Percentiles rank a stretch among this genome's conserved stretches.
phyloP scores from a whole-genome alignment of 345 rosid genomes.

The Carallia brachiata region DNA sequence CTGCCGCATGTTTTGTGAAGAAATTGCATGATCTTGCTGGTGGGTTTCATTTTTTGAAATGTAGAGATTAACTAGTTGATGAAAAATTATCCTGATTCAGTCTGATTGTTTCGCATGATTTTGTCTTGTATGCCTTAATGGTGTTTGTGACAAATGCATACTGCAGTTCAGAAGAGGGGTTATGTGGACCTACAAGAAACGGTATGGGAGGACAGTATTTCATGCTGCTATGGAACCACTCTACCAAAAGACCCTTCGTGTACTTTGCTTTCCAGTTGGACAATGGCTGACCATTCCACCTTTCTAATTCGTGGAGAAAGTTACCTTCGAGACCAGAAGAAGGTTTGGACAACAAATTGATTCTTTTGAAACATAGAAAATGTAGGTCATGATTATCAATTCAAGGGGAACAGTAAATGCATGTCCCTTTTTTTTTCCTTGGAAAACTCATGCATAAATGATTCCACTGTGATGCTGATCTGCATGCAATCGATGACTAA shows the following conservation, averaged over 20 bases:
- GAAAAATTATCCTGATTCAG: not conserved
- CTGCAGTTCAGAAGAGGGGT: conserved; percentile 85
- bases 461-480: not conserved
- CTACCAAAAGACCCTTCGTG: conserved; percentile 72
- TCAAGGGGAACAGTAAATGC: conserved; percentile 1
- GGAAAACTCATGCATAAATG: not conserved
- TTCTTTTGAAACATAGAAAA: conserved; percentile 2
- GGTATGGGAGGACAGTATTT: conserved; percentile 49
- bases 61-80: not conserved
- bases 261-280: conserved; percentile 71
- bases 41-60: conserved; percentile 29
- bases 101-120: not conserved
- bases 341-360: conserved; percentile 43
- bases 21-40: conserved; percentile 93
- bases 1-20: conserved; percentile 77
- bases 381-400: not conserved
- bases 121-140: conserved; percentile 7
- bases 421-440: not conserved
- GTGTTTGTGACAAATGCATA: conserved; percentile 14
- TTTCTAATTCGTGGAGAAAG: conserved; percentile 83
- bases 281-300: conserved; percentile 71
- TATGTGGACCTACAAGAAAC: conserved; percentile 80
- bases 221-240: conserved; percentile 74
- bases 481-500: not conserved
- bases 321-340: conserved; percentile 73